Evolutionary conservation across 106 monocot genomes (phyloP).

Genomic region (Allium cepa): DNA sequence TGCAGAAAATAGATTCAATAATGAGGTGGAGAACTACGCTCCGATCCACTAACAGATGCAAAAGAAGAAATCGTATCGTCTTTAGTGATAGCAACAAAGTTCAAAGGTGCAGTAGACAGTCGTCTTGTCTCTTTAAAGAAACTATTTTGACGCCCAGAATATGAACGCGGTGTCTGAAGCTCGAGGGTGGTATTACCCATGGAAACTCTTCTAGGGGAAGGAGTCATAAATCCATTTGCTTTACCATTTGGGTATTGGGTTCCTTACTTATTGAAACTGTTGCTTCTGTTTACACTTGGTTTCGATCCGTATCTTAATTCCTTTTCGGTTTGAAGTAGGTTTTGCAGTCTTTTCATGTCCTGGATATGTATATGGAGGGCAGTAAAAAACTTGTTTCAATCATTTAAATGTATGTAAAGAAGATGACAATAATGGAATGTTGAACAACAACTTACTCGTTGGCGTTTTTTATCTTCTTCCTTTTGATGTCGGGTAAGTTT

Average conservation of each 20-base stretch:
- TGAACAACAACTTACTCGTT: conserved; percentile 23
- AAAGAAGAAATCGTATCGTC: conserved; percentile 65
- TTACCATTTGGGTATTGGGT: conserved; percentile 26
- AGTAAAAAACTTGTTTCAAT: too few relatives aligned
- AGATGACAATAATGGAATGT: neutral
- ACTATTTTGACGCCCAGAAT: conserved; percentile 42
- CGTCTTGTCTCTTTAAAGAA: conserved; percentile 56
- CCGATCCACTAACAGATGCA: conserved; percentile 60
- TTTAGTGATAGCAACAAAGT: conserved; percentile 45
- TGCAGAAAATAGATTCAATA: neutral
- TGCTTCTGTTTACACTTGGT: conserved; percentile 45
- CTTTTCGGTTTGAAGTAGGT: conserved; percentile 60
- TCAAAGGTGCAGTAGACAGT: conserved; percentile 45
- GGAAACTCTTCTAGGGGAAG: conserved; percentile 36
- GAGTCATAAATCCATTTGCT: conserved; percentile 47
- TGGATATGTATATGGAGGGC: conserved; percentile 6
- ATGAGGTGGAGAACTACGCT: conserved; percentile 38
- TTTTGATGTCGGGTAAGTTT: conserved; percentile 60
- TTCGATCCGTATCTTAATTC: conserved; percentile 69
- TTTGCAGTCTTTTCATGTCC: conserved; percentile 78
- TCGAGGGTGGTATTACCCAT: conserved; percentile 51
- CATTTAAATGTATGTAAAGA: neutral
- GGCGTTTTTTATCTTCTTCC: conserved; percentile 80
- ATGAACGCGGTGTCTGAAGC: conserved; percentile 69
- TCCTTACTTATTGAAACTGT: conserved; percentile 35